Base-by-base conservation (phyloP, 352 stramenopile species). In the Phytopythium aichiense region DNA sequence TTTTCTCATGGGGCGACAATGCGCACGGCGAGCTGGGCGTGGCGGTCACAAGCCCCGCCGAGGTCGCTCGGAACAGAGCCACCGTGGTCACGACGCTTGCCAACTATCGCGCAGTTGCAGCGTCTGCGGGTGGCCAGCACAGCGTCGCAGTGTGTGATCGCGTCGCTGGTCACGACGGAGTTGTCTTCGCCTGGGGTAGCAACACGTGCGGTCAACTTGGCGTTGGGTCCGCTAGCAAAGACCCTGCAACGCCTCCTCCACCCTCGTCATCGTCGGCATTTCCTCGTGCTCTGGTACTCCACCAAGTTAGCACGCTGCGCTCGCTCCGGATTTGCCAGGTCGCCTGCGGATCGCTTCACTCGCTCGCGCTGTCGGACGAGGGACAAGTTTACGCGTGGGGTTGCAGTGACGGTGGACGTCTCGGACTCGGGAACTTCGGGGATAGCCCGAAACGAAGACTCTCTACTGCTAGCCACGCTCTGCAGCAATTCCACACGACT, bases 1-100 rank as follows among this genome's bases (percentile, higher is more conserved):
- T 99, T 7, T 98, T 97, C 63, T 92, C 88, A 7, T 99, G 96
- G 92, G 97, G 97, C 18, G 94, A 91, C 62, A 97, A 97, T 61
- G 93, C 98, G 56, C 89, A 99, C 38, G 83, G 84, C 18, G 77
- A 86, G 12, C 74, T 92, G 23, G 84, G 87, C 15, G 82, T 85
- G 56, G 63, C 60, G 13, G 68, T 67, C 9, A 68, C 77, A 18
- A 76, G 65, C n/a, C 66, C 77, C 9, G 81, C 77, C 4, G 63
- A 79, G 0, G 79, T 89, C 5, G 74, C 77, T 16, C 68, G 71
- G 18, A 86, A 89, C 64, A 78, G 80, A 31, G 69, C 81, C 7
- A 74, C 73, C 0, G 71, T 89, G 1, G 66, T 91, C 4, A 67
- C 69, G 13, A 66, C 73, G 2, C 77, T 91, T 37, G 75, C 81